Conservation (phyloP, 371 early-diverging fungal genomes). For the Furculomyces boomerangus region DNA sequence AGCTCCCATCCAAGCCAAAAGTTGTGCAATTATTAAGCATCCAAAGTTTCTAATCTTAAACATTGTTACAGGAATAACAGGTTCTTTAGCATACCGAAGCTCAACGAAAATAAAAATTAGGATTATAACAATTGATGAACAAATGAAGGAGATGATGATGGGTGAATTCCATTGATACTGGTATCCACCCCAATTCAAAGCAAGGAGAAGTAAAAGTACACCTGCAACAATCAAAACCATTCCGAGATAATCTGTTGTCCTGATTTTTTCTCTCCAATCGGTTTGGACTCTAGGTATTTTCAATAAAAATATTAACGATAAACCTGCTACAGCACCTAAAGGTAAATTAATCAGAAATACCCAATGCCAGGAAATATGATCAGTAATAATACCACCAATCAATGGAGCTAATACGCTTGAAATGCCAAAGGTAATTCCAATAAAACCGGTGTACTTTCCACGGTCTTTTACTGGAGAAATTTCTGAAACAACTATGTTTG, state of each 20-base stretch:
- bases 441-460: conserved; percentile 31
- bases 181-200: conserved; percentile 40
- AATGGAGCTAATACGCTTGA: conserved; percentile 49
- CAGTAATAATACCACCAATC: conserved; percentile 47
- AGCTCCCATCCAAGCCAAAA: conserved; percentile 47
- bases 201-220: conserved; percentile 31
- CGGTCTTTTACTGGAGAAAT: conserved; percentile 20
- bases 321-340: conserved; percentile 26
- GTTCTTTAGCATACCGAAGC: conserved; percentile 28
- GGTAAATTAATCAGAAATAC: conserved; percentile 58
- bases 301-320: conserved; percentile 28
- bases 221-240: conserved; percentile 26
- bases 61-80: conserved; percentile 34
- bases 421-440: conserved; percentile 29
- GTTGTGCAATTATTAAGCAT: conserved; percentile 13
- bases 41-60: conserved; percentile 10
- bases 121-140: conserved; percentile 23
- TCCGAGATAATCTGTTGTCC: conserved; percentile 40
- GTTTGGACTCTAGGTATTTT: conserved; percentile 23
- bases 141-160: conserved; percentile 29
- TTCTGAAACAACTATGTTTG: conserved; percentile 11
- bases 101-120: conserved; percentile 32
- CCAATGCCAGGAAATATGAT: conserved; percentile 36
- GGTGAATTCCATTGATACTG: conserved; percentile 35
- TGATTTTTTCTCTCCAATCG: conserved; percentile 26